A percentile compares a stretch with the other conserved stretches of the same genome.
Conservation (phyloP, 495 filamentous ascomycete species). For the Neurospora sp. region DNA sequence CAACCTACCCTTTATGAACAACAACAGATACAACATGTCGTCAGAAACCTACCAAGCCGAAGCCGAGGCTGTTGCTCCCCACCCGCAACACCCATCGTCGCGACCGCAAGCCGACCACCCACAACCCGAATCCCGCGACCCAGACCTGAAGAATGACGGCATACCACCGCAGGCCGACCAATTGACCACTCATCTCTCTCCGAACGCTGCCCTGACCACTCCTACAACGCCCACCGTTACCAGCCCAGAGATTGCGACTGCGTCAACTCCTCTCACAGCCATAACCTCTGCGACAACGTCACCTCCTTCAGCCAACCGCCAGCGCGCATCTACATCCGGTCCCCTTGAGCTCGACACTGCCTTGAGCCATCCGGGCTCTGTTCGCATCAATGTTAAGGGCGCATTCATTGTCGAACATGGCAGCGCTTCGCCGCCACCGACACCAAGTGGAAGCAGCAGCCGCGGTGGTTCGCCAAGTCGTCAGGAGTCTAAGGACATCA, state of each 20-base stretch:
- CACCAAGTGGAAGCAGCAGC: conserved; percentile 46
- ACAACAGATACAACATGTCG: conserved; percentile 12
- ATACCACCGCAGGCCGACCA: neutral
- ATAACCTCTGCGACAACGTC: neutral
- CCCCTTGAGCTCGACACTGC: conserved; percentile 56
- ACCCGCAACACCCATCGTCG: neutral
- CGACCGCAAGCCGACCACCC: neutral
- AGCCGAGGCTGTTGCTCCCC: conserved; percentile 2
- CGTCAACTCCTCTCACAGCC: neutral
- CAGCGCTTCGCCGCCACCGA: conserved; percentile 9
- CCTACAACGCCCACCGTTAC: neutral
- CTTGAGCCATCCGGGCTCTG: conserved; percentile 72
- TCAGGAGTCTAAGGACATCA: conserved; percentile 81
- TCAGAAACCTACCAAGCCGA: conserved; percentile 21
- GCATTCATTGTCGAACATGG: conserved; percentile 92
- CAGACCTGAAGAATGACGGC: neutral
- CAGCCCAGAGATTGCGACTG: neutral
- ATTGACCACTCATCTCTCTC: neutral
- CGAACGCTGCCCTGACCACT: neutral
- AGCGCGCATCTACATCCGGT: neutral
- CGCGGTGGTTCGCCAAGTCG: conserved; percentile 38
- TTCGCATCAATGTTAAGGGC: conserved; percentile 89
- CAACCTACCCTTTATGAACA: neutral
- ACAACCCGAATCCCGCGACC: neutral
- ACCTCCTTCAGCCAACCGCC: conserved; percentile 6